Evolutionary conservation across 2,329 filamentous ascomycete species (phyloP).

Genomic region (Sclerotinia subarctica): DNA sequence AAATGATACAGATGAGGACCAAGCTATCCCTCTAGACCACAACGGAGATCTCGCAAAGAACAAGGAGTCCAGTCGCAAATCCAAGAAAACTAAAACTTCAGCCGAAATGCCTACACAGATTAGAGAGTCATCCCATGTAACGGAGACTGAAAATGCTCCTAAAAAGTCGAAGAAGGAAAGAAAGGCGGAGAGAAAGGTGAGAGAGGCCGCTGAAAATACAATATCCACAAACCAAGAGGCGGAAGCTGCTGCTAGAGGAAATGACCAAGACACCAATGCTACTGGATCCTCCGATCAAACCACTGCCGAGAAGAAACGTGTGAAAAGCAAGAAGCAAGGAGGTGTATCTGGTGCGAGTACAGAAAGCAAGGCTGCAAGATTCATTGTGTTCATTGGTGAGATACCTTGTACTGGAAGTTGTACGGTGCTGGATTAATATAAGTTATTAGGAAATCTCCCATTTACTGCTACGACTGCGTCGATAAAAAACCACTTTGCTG

Average conservation of each 20-base stretch:
- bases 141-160: slow-evolving; percentile 32
- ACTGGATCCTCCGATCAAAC: not conserved
- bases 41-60: slow-evolving; percentile 20
- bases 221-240: slow-evolving; percentile 9
- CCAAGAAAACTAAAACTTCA: slow-evolving; percentile 12
- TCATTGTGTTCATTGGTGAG: slow-evolving; percentile 74
- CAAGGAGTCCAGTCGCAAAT: not conserved
- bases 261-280: not conserved
- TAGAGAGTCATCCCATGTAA: slow-evolving; percentile 18
- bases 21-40: not conserved
- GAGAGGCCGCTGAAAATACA: slow-evolving; percentile 32
- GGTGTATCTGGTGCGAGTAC: slow-evolving; percentile 23
- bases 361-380: slow-evolving; percentile 46
- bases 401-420: slow-evolving; percentile 24
- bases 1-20: not conserved
- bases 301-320: slow-evolving; percentile 32
- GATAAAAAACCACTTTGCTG: slow-evolving; percentile 72
- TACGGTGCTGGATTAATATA: slow-evolving; percentile 11
- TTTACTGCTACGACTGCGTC: slow-evolving; percentile 71
- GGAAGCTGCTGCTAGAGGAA: slow-evolving; percentile 6
- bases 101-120: not conserved
- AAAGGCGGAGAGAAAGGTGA: slow-evolving; percentile 39
- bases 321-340: slow-evolving; percentile 40
- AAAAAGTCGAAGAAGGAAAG: slow-evolving; percentile 41
- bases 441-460: slow-evolving; percentile 72